phyloP scores from a whole-genome alignment of 2,329 filamentous ascomycete genomes.

The Ceratocystis cacaofunesta region DNA sequence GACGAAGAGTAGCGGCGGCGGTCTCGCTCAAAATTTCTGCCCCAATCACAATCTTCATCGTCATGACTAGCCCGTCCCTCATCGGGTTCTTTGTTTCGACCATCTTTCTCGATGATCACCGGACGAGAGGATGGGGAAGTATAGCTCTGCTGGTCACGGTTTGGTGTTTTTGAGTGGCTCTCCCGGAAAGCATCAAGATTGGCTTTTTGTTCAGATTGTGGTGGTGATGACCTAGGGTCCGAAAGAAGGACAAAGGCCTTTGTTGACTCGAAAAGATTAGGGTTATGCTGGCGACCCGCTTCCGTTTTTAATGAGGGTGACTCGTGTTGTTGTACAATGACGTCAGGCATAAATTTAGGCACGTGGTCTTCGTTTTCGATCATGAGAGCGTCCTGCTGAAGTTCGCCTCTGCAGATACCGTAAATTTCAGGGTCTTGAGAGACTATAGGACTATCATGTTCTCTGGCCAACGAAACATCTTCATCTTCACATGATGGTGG shows the following conservation, averaged over 20 bases:
- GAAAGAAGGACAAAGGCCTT: slow-evolving; percentile 15
- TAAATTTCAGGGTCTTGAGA: slow-evolving; percentile 9
- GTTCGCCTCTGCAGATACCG: slow-evolving; percentile 12
- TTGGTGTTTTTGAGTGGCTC: slow-evolving; percentile 5
- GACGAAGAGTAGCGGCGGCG: slow-evolving; percentile 8
- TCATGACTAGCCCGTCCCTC: neutral
- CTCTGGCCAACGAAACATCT: slow-evolving; percentile 11
- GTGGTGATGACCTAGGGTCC: slow-evolving; percentile 9
- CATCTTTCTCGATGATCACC: neutral
- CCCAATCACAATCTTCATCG: neutral
- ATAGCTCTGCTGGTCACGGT: slow-evolving; percentile 2
- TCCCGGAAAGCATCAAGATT: slow-evolving; percentile 1
- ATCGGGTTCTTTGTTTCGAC: neutral
- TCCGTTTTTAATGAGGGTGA: neutral
- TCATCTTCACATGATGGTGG: slow-evolving; percentile 16
- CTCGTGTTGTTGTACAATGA: slow-evolving; percentile 3
- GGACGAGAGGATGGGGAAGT: slow-evolving; percentile 8
- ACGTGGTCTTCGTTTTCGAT: slow-evolving; percentile 14
- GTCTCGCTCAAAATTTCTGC: slow-evolving; percentile 3
- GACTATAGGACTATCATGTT: slow-evolving; percentile 2
- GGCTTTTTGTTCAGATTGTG: slow-evolving; percentile 3
- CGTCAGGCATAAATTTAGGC: slow-evolving; percentile 11
- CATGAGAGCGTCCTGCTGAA: slow-evolving; percentile 12
- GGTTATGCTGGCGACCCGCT: slow-evolving; percentile 2
- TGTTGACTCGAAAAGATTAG: neutral